Evolutionary conservation across 805 yeast genomes (phyloP), one percentile per base, ranked within the genome.

Genomic region (Blastobotrys terrestris): DNA sequence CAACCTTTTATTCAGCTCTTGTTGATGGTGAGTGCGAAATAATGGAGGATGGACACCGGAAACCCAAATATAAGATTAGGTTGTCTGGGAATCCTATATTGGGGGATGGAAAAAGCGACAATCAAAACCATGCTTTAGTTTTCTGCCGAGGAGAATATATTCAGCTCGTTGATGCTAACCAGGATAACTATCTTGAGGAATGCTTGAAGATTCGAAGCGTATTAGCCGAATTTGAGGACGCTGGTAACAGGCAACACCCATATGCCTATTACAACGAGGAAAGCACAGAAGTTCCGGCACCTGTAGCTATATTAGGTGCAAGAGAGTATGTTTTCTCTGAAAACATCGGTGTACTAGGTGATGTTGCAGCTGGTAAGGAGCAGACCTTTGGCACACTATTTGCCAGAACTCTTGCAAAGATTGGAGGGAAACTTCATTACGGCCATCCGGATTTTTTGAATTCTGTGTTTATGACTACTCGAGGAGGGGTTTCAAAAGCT

Each of bases 391-490:
- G 98, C 21, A 91, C 98, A 0, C 73, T 92, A 62, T 91, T 92
- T 74, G 96, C 97, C 1, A 77, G 97, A 65, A 90, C 97, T 0
- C 72, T 91, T 59, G 94, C 97, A 0, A 92, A 88, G 63, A 88
- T 92, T 60, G 97, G 97, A 8, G 97, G 95, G 0, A 92, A 92
- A 69, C 72, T 91, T 49, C 98, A 91, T 67, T 91, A 91, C 68
- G 98, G 98, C 1, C 97, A 91, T 71, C 98, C 98, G 2, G 98
- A 91, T 73, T 91, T 91, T 69, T 72, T 92, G 54, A 90, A 92
- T 71, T 95, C 83, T 3, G 83, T 86, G 8, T 91, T 84, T 63
- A 92, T 91, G 97, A 84, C 89, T 0, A 92, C 97, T 2, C 77
- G 98, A 70, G 97, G 98, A 41, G 98, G 98, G 13, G 79, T 92